phyloP scores from a whole-genome alignment of 2,329 filamentous ascomycete genomes.

The Cryoendolithus antarcticus region DNA sequence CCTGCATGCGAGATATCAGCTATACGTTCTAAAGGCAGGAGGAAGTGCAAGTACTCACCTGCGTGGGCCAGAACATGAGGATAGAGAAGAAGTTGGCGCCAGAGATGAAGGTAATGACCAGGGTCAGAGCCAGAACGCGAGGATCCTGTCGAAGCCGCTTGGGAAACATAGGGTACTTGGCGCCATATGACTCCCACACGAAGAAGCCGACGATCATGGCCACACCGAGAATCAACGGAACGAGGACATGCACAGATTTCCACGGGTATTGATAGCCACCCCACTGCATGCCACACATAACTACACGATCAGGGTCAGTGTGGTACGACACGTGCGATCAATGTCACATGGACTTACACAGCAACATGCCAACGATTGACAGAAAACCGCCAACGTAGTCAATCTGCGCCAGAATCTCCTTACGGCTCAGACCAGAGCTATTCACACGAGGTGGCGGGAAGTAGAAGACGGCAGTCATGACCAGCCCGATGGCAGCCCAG shows the following conservation, averaged over 20 bases:
- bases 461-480: constrained; percentile 42
- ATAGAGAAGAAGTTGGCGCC: constrained; percentile 28
- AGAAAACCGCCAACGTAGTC: constrained; percentile 43
- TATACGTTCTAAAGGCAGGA: too few relatives aligned
- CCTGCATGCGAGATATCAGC: not conserved
- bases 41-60: constrained; percentile 34
- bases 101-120: constrained; percentile 30
- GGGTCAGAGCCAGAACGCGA: constrained; percentile 23
- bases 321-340: not conserved
- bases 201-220: constrained; percentile 21
- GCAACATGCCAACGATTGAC: constrained; percentile 37
- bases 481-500: constrained; percentile 39
- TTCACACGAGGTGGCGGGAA: constrained; percentile 39
- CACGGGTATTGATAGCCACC: constrained; percentile 19
- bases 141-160: constrained; percentile 20
- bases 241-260: constrained; percentile 21
- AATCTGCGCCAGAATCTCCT: constrained; percentile 33
- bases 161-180: constrained; percentile 24
- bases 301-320: too few relatives aligned
- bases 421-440: constrained; percentile 21
- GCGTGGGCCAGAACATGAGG: constrained; percentile 50
- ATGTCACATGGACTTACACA: constrained; percentile 41
- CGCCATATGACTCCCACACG: constrained; percentile 20
- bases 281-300: constrained; percentile 12
- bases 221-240: constrained; percentile 21